Base-by-base conservation (phyloP, 2,329 filamentous ascomycete species). In the Bipolaris bicolor region DNA sequence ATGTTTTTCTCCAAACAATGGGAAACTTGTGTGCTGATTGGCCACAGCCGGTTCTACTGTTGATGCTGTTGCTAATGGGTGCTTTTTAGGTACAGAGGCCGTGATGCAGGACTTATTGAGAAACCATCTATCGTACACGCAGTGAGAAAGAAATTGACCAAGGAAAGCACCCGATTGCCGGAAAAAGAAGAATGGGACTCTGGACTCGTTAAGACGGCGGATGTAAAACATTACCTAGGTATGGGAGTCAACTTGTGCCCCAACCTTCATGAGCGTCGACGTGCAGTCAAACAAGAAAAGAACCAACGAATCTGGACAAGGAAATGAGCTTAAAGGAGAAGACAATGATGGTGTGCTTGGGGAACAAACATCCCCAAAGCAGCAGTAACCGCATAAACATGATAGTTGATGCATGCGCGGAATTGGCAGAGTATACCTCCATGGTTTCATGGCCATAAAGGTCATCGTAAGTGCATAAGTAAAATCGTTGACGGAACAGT, bases 41-140 rank as follows among this genome's bases (percentile, higher is more conserved):
- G 64, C 52, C 59, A 44, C 60, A 48, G 22, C 49, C 64, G 50
- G 46, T 60, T 68, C 59, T 68, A 66, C 58, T 69, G 70, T 72
- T 61, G 65, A 67, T 72, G 67, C 52, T 70, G 61, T 59, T 69
- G 70, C 65, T 73, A 68, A 63, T 69, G 67, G 58, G 57, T 70
- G 66, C 62, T 73, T 75, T 73, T 75, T 76, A 73, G 22, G 61
- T 75, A 76, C 71, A 76, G 57, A 73, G 70, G 73, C 71, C 72
- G 72, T 76, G 60, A 73, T 60, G 45, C 47, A 58, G 56, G 57
- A 51, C 57, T 60, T 60, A 52, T 60, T 52, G 52, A 58, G 61
- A 62, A 57, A 55, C 62, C 64, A 65, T 70, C 62, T 76, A 76
- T 75, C 61, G 65, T 76, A 76, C 74, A 76, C 55, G 58, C 60